A percentile compares a stretch with the other conserved stretches of the same genome.
Conservation (phyloP, 257 asterid species). For the Scutellaria baicalensis region DNA sequence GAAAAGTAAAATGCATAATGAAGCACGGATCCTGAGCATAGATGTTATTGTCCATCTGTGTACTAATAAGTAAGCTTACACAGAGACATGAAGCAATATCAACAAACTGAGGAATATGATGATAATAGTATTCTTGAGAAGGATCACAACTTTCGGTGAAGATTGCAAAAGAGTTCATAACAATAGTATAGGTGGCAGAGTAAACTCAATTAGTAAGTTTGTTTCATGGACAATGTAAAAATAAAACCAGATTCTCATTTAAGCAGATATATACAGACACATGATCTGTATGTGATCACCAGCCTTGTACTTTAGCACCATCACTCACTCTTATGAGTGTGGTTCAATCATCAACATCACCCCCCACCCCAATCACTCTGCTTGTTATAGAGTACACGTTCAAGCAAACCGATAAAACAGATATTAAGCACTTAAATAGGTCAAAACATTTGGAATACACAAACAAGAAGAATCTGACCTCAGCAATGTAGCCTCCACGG, state of each 20-base stretch:
- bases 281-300: not conserved
- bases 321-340: not conserved
- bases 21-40: not conserved
- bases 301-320: not conserved
- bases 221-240: not conserved
- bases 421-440: not conserved
- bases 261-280: not conserved
- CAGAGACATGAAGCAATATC: not conserved
- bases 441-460: slow-evolving; percentile 7
- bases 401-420: not conserved
- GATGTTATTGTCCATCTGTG: not conserved
- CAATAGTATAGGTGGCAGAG: not conserved
- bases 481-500: slow-evolving; percentile 88
- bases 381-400: not conserved
- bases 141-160: not conserved
- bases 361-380: not conserved
- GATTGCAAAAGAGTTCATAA: not conserved
- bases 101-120: not conserved
- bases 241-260: slow-evolving; percentile 1
- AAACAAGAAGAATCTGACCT: slow-evolving; percentile 46
- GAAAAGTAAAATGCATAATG: not conserved
- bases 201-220: not conserved
- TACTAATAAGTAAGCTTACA: not conserved
- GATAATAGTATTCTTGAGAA: not conserved
- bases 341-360: not conserved